Conservation (phyloP, 2,329 filamentous ascomycete species). For the Juglanconis sp. region DNA sequence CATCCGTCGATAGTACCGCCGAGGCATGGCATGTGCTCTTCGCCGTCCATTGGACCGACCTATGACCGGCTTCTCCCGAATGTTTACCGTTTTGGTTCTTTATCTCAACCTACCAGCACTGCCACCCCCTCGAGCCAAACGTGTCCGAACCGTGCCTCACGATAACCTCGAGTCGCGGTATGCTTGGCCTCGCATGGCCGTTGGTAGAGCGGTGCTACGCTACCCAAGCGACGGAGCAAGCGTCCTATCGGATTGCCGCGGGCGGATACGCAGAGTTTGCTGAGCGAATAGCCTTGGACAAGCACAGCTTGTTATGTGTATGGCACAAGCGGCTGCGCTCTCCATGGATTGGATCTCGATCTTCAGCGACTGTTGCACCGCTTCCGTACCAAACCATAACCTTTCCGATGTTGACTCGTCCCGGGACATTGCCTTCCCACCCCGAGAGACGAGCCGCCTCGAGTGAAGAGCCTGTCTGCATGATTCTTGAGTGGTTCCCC, state of each 20-base stretch:
- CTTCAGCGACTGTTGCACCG: too few relatives aligned
- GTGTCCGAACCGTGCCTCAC: not conserved
- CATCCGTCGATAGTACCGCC: not conserved
- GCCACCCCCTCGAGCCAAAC: not conserved
- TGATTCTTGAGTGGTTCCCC: too few relatives aligned
- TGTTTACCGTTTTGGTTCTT: not conserved
- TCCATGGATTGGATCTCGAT: too few relatives aligned
- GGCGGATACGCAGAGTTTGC: not conserved
- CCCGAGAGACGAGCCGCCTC: too few relatives aligned
- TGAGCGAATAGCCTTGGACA: not conserved
- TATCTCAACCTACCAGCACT: constrained; percentile 2
- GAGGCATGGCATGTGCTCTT: not conserved
- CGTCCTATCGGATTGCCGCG: not conserved
- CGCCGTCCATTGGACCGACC: not conserved
- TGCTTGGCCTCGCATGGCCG: not conserved
- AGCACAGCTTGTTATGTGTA: not conserved
- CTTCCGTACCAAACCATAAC: too few relatives aligned
- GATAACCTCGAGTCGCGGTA: not conserved
- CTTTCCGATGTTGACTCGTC: too few relatives aligned
- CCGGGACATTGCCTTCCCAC: too few relatives aligned
- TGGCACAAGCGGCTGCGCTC: too few relatives aligned
- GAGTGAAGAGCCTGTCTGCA: too few relatives aligned
- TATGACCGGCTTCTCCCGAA: constrained; percentile 15
- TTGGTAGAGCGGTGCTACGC: not conserved
- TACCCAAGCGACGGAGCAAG: not conserved